These are phyloP conservation scores for Entophlyctis luteolus DNA, from an alignment of 192 early-diverging fungal species.

Conservation along the genomic window DNA sequence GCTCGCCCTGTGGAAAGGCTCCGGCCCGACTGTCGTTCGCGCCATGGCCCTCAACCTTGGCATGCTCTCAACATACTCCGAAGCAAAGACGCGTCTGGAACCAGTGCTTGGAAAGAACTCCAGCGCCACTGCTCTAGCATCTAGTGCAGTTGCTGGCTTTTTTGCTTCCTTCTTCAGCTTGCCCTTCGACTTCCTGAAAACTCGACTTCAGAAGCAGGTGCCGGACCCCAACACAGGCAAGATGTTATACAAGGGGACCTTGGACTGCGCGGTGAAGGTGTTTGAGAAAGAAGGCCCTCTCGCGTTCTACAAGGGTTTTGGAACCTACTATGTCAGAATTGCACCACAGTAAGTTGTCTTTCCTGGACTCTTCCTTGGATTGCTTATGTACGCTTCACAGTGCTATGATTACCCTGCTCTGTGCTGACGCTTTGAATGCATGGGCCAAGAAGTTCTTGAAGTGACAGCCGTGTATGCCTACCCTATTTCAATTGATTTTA, in stretches of 20 bases:
- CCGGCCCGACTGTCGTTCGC: constrained; percentile 44
- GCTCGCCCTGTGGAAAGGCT: constrained; percentile 44
- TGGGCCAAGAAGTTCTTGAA: constrained; percentile 21
- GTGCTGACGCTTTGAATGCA: constrained; percentile 37
- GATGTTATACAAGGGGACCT: constrained; percentile 43
- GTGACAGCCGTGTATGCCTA: too few relatives aligned
- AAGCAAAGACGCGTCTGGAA: constrained; percentile 43
- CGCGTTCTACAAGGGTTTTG: constrained; percentile 54
- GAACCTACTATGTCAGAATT: constrained; percentile 54
- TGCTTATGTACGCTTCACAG: background rate
- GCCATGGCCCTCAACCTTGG: constrained; percentile 53
- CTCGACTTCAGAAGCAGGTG: constrained; percentile 50
- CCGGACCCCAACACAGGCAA: constrained; percentile 36
- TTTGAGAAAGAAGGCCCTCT: constrained; percentile 42
- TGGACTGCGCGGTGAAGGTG: constrained; percentile 52
- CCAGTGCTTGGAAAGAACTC: constrained; percentile 29
- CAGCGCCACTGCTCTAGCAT: constrained; percentile 32
- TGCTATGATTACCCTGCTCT: constrained; percentile 24
- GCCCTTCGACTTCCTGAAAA: constrained; percentile 59
- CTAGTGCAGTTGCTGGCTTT: constrained; percentile 53
- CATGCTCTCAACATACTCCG: constrained; percentile 48
- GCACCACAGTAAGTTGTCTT: constrained; percentile 56
- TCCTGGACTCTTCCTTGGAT: background rate
- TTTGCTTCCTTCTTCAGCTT: constrained; percentile 53
- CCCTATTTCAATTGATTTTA: too few relatives aligned